phyloP scores from a whole-genome alignment of 139 green algal species.

The Pleodorina starrii region DNA sequence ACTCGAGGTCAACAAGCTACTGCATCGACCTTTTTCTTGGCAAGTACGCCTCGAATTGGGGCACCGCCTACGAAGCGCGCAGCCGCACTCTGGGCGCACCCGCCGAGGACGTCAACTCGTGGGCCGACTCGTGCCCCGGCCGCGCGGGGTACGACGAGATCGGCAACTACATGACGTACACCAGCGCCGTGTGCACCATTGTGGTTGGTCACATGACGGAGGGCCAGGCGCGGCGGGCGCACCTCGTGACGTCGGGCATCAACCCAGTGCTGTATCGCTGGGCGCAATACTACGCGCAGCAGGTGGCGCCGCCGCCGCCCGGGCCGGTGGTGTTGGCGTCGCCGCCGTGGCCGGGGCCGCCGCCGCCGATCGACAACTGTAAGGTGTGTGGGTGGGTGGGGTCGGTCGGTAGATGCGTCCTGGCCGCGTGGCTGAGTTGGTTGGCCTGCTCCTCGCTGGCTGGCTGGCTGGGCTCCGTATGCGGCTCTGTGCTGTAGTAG shows the following conservation, averaged over 20 bases:
- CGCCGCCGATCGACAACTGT: neutral
- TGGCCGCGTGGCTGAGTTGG: no score
- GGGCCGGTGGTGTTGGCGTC: neutral
- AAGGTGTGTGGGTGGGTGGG: neutral
- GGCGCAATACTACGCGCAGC: slow-evolving; percentile 5
- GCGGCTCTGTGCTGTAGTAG: neutral
- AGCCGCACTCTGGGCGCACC: neutral
- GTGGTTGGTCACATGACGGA: neutral
- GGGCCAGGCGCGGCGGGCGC: neutral
- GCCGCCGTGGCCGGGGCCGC: neutral
- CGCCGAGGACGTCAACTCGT: neutral
- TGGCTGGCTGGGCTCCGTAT: no score
- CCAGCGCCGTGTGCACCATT: no score
- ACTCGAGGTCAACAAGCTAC: neutral
- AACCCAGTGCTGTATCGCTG: slow-evolving; percentile 13
- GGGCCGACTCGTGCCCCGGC: neutral
- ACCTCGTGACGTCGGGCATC: neutral
- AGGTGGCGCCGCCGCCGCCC: neutral
- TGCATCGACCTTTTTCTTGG: slow-evolving; percentile 23
- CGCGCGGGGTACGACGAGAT: slow-evolving; percentile 8
- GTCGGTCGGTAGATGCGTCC: no score
- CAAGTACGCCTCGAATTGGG: slow-evolving; percentile 31
- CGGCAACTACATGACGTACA: slow-evolving; percentile 4
- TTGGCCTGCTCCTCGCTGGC: no score
- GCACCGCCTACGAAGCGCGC: neutral